phyloP scores from a whole-genome alignment of 208 protist genomes.

The Leishmania lainsoni region DNA sequence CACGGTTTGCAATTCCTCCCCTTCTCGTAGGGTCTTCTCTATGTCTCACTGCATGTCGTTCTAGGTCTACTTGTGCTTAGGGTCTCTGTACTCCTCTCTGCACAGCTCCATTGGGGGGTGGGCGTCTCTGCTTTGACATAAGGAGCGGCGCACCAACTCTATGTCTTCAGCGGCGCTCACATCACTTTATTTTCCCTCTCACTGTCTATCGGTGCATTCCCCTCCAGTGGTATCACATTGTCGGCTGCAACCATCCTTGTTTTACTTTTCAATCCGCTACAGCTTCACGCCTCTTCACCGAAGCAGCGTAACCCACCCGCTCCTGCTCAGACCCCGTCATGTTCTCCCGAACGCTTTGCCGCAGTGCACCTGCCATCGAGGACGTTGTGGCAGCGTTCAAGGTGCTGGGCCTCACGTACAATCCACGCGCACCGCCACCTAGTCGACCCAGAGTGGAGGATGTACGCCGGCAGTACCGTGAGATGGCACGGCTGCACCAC shows the following conservation, averaged over 20 bases:
- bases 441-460: slow-evolving; percentile 40
- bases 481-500: slow-evolving; percentile 87
- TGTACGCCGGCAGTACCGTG: slow-evolving; percentile 82
- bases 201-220: neutral
- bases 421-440: slow-evolving; percentile 26
- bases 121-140: neutral
- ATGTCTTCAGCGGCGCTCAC: neutral
- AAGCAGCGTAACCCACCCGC: neutral
- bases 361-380: slow-evolving; percentile 32
- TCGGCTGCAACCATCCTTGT: neutral
- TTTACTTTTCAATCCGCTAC: neutral
- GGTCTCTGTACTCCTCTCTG: neutral
- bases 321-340: neutral
- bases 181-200: neutral
- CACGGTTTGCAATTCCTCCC: neutral
- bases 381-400: slow-evolving; percentile 76
- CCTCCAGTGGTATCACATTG: neutral
- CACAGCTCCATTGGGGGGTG: neutral
- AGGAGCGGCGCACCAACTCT: neutral
- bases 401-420: slow-evolving; percentile 67
- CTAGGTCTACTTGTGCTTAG: neutral
- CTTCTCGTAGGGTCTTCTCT: neutral
- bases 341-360: slow-evolving; percentile 15
- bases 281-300: neutral
- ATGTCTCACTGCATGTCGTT: neutral